Conservation (phyloP, 2,329 filamentous ascomycete species). For the Hypomyces rosellus region DNA sequence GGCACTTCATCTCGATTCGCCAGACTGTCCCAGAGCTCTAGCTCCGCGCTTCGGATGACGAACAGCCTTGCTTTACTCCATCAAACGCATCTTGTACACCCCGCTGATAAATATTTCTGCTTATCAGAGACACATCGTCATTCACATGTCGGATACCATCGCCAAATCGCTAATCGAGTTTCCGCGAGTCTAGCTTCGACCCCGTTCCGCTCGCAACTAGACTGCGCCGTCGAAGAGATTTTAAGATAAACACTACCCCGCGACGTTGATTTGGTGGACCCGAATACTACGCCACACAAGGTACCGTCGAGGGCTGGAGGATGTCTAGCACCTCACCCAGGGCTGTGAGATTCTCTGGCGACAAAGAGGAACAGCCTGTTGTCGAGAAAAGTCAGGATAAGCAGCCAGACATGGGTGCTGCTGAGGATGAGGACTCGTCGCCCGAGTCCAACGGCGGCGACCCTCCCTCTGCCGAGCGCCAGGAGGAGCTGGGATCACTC, state of each 20-base stretch:
- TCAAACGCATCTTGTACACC: not conserved
- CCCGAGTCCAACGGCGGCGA: conserved; percentile 33
- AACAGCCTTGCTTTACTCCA: conserved; percentile 4
- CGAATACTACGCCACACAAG: not conserved
- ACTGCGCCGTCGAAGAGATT: no score
- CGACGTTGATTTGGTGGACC: no score
- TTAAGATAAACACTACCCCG: no score
- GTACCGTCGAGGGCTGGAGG: conserved; percentile 10
- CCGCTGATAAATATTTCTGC: no score
- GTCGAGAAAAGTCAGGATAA: conserved; percentile 36
- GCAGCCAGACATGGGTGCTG: conserved; percentile 24
- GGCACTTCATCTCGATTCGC: conserved; percentile 6
- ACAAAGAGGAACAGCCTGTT: conserved; percentile 38
- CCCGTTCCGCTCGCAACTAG: no score
- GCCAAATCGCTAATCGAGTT: not conserved
- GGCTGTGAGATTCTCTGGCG: conserved; percentile 50
- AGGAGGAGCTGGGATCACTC: conserved; percentile 42
- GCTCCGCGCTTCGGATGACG: conserved; percentile 6
- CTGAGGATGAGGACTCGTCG: conserved; percentile 22
- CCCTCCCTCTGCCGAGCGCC: conserved; percentile 40
- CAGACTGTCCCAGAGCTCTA: not conserved
- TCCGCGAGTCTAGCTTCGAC: not conserved
- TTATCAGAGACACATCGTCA: no score
- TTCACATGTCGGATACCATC: not conserved
- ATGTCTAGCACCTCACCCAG: conserved; percentile 48